A percentile compares a stretch with the other conserved stretches of the same genome.
Conservation (phyloP, 257 asterid genomes). For the Solanum chilense region DNA sequence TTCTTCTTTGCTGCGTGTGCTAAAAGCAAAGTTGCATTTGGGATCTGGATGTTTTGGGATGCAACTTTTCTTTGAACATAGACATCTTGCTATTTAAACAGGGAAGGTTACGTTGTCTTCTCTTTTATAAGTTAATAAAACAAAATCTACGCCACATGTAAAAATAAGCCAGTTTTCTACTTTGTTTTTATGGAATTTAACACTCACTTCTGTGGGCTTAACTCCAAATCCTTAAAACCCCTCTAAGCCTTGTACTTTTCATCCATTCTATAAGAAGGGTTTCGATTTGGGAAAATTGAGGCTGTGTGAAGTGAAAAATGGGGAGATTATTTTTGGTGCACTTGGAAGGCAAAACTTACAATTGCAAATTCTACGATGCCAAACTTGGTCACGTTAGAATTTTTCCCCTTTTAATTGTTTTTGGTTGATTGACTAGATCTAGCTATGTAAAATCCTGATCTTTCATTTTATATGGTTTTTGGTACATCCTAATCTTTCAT, state of each 20-base stretch:
- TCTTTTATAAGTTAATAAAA: not conserved
- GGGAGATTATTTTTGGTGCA: conserved; percentile 61
- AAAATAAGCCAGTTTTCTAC: not conserved
- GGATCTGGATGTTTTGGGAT: too few relatives aligned
- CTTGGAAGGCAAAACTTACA: conserved; percentile 54
- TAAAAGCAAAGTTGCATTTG: too few relatives aligned
- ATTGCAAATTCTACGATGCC: conserved; percentile 73
- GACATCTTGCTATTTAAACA: too few relatives aligned
- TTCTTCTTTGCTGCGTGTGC: too few relatives aligned
- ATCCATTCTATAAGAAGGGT: not conserved
- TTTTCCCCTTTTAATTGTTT: not conserved
- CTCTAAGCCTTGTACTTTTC: not conserved
- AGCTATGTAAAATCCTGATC: not conserved
- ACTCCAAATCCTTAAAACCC: not conserved
- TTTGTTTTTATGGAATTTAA: not conserved
- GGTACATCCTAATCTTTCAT: not conserved
- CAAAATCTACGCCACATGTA: not conserved
- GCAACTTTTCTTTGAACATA: too few relatives aligned
- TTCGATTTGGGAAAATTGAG: not conserved
- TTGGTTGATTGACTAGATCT: not conserved
- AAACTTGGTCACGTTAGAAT: conserved; percentile 39
- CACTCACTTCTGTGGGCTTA: not conserved
- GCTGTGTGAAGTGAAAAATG: conserved; percentile 21
- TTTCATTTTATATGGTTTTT: not conserved
- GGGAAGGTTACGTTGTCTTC: too few relatives aligned